Base-by-base conservation (phyloP, 495 filamentous ascomycete species). In the Letharia lupina region DNA sequence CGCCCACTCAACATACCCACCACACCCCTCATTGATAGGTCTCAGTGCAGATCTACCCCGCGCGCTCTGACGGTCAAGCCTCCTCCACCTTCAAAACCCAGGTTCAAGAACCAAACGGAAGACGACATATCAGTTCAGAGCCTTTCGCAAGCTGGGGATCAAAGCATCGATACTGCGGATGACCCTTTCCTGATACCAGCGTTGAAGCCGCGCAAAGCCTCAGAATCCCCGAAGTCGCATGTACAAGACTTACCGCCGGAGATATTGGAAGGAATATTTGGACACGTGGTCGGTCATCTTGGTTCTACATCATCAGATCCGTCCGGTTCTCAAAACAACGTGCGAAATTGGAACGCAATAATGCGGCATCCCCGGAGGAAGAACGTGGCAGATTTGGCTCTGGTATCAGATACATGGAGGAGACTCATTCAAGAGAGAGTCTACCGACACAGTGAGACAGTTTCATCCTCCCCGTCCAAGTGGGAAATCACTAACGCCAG, bases 241-340 rank as follows among this genome's bases (percentile, higher is more conserved):
- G 47, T 72, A n/a, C 63, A 68, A 33, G 75, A 84, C 64, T 77
- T 91, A 13, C 88, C 88, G 23, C 78, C 82, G 61, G 88, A 91
- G 73, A 89, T 91, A 60, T 85, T 89, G 71, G 87, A 90, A 68
- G 82, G 79, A 50, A 86, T 91, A 57, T 76, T 89, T 11, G 87
- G 89, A 69, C 81, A 87, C 70, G 73, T 91, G 18, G 87, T 87
- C 60, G 88, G 88, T 13, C 84, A 86, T 57, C 80, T 87, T 8
- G 80, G 82, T 20, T 83, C 85, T 6, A 77, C 85, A 2, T 77
- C 81, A 44, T 84, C 83, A 57, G 79, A 79, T 28, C 65, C 73
- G 23, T 70, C 74, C 45, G 78, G 78, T 7, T 76, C 77, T 3
- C 77, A 76, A 64, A 76, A 82, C 54, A 78, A 79, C 20, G 73